Conservation (phyloP, 805 yeast species). For the Wickerhamia fluorescens region DNA sequence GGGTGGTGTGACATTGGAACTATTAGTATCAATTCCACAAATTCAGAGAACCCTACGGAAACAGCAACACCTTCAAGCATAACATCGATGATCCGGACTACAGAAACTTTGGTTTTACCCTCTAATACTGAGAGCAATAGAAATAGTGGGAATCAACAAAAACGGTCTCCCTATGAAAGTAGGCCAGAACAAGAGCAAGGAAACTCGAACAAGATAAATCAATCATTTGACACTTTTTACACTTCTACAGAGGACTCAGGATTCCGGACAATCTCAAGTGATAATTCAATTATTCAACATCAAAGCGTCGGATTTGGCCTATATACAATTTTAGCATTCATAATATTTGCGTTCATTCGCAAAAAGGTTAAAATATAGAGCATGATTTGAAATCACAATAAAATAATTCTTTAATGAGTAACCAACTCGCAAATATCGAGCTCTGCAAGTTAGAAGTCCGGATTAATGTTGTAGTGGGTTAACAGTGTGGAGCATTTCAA, state of each 20-base stretch:
- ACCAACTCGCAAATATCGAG: too few relatives aligned
- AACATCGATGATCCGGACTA: too few relatives aligned
- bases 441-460: not conserved
- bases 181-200: too few relatives aligned
- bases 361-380: too few relatives aligned
- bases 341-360: conserved; percentile 14
- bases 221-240: not conserved
- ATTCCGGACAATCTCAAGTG: not conserved
- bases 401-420: too few relatives aligned
- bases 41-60: conserved; percentile 2
- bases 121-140: conserved; percentile 13
- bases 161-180: not conserved
- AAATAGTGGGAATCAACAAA: conserved; percentile 2
- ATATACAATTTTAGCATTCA: conserved; percentile 11
- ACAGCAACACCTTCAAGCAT: conserved; percentile 6
- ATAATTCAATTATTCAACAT: conserved; percentile 1
- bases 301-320: conserved; percentile 14
- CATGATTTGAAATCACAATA: too few relatives aligned
- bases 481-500: conserved; percentile 1
- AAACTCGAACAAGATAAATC: too few relatives aligned
- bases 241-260: not conserved
- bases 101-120: conserved; percentile 11
- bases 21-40: conserved; percentile 17
- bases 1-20: conserved; percentile 60
- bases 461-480: not conserved